phyloP scores from a whole-genome alignment of 2,329 filamentous ascomycete species.

The Ophiobolus disseminans region DNA sequence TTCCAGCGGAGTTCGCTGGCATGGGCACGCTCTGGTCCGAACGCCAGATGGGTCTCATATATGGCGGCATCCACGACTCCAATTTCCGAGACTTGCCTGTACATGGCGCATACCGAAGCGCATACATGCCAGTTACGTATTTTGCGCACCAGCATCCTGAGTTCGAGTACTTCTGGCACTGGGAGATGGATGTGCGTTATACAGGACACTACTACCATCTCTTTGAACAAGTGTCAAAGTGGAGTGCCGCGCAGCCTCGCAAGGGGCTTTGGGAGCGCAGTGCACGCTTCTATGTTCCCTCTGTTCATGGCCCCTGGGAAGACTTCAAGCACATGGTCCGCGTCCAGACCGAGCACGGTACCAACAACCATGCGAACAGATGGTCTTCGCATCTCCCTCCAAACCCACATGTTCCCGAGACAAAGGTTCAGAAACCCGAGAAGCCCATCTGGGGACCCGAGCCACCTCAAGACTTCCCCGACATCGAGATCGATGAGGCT shows the following conservation, averaged over 20 bases:
- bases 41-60: conserved; percentile 62
- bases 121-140: conserved; percentile 93
- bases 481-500: conserved; percentile 61
- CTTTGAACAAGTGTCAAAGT: conserved; percentile 70
- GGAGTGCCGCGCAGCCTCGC: conserved; percentile 72
- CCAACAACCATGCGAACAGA: conserved; percentile 53
- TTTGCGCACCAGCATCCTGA: conserved; percentile 89
- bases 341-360: conserved; percentile 64
- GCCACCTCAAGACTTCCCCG: conserved; percentile 51
- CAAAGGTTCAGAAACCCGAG: conserved; percentile 50
- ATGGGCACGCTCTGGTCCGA: conserved; percentile 63
- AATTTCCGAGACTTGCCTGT: conserved; percentile 68
- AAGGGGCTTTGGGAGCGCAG: conserved; percentile 80
- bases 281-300: conserved; percentile 77
- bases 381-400: conserved; percentile 51
- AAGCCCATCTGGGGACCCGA: conserved; percentile 59
- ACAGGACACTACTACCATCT: conserved; percentile 88
- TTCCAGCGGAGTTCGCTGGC: conserved; percentile 58
- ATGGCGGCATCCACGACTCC: conserved; percentile 58
- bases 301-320: conserved; percentile 72
- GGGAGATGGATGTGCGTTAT: conserved; percentile 93
- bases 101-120: conserved; percentile 73
- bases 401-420: conserved; percentile 53
- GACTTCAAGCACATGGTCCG: conserved; percentile 73
- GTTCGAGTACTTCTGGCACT: conserved; percentile 92